Percentiles rank a stretch among this genome's conserved stretches.
Evolutionary conservation across 305 asterid genomes (phyloP).

Genomic region (Rubia tinctorum): DNA sequence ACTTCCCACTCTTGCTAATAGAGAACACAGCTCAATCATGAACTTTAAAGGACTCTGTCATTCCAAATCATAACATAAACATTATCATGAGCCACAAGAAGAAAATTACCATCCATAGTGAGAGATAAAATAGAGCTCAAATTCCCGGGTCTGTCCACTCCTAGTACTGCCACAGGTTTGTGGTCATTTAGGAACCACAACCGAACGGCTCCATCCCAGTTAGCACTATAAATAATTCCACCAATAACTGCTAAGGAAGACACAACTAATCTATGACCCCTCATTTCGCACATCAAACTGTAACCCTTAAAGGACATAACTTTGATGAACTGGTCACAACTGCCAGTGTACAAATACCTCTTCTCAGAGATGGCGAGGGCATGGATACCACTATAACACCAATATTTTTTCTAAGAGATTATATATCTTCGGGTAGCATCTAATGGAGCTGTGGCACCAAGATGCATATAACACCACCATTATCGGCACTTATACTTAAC

Average conservation of each 20-base stretch:
- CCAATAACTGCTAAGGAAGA: slow-evolving; percentile 53
- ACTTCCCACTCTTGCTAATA: slow-evolving; percentile 51
- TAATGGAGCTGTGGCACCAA: slow-evolving; percentile 63
- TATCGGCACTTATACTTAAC: slow-evolving; percentile 82
- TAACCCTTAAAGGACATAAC: slow-evolving; percentile 94
- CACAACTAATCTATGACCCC: slow-evolving; percentile 81
- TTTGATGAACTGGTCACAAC: slow-evolving; percentile 83
- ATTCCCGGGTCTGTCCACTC: slow-evolving; percentile 44
- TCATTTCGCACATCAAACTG: slow-evolving; percentile 53
- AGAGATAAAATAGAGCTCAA: slow-evolving; percentile 51
- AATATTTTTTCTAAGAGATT: slow-evolving; percentile 69
- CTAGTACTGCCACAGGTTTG: slow-evolving; percentile 66
- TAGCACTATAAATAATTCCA: slow-evolving; percentile 85
- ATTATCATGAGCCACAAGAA: slow-evolving; percentile 65
- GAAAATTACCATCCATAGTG: slow-evolving; percentile 45
- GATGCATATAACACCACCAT: slow-evolving; percentile 69
- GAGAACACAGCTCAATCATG: slow-evolving; percentile 70
- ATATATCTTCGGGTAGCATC: slow-evolving; percentile 43
- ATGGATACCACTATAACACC: slow-evolving; percentile 93
- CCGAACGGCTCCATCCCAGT: slow-evolving; percentile 94
- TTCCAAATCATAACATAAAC: slow-evolving; percentile 71
- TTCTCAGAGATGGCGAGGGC: slow-evolving; percentile 68
- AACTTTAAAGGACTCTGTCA: slow-evolving; percentile 38
- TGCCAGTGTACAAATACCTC: slow-evolving; percentile 72
- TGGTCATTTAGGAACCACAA: slow-evolving; percentile 89